Evolutionary conservation across 2,329 filamentous ascomycete species (phyloP).

Genomic region (Aureobasidium sp.): DNA sequence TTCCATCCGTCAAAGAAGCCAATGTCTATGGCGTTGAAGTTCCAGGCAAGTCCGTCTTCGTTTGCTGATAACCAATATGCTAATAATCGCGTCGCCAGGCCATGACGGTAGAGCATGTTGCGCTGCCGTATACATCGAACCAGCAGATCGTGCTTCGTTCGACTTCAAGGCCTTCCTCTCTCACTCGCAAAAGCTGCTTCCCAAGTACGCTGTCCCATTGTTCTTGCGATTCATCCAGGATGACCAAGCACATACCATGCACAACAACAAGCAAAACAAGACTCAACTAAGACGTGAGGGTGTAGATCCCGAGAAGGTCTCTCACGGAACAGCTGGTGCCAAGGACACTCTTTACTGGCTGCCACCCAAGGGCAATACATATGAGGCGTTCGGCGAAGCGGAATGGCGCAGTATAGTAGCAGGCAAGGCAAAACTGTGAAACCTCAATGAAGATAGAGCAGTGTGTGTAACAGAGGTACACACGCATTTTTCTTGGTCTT

Average conservation of each 20-base stretch:
- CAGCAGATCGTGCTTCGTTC: conserved; percentile 43
- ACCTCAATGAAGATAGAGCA: not conserved
- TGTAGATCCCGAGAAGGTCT: conserved; percentile 49
- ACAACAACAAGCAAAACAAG: conserved; percentile 79
- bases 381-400: conserved; percentile 50
- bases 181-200: conserved; percentile 54
- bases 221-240: conserved; percentile 59
- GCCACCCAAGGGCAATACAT: conserved; percentile 41
- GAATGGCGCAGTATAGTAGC: conserved; percentile 50
- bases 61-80: not conserved
- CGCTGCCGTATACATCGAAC: conserved; percentile 52
- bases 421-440: conserved; percentile 27
- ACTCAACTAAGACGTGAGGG: conserved; percentile 61
- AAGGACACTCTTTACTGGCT: conserved; percentile 47
- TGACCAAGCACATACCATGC: conserved; percentile 44
- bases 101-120: conserved; percentile 48
- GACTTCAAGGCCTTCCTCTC: conserved; percentile 54
- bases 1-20: conserved; percentile 39
- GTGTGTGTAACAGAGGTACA: not conserved
- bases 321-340: conserved; percentile 37
- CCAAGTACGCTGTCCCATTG: conserved; percentile 67
- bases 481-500: not conserved
- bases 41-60: conserved; percentile 24
- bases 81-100: conserved; percentile 16
- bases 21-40: conserved; percentile 45